Percentiles rank a stretch among this genome's conserved stretches.
These are phyloP conservation scores for Irpex sp. DNA, from an alignment of 1,284 basidiomycete species.

Conservation along the genomic window DNA sequence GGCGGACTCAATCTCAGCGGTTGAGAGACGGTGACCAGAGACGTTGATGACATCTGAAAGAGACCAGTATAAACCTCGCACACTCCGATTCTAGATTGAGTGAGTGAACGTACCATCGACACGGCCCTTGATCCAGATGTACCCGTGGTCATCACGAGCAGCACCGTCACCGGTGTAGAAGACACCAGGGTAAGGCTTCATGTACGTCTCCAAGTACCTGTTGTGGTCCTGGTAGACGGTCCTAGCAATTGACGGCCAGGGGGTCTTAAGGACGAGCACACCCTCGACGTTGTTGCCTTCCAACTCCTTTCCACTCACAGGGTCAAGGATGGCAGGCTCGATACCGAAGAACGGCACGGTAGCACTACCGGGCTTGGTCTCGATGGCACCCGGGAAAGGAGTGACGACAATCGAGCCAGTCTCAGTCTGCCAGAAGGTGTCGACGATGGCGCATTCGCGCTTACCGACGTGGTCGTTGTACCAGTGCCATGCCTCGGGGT, in stretches of 20 bases:
- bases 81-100: background rate
- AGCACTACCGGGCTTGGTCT: constrained; percentile 95
- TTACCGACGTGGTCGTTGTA: constrained; percentile 94
- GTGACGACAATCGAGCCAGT: constrained; percentile 95
- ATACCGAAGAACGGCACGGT: constrained; percentile 99
- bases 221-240: constrained; percentile 92
- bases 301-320: constrained; percentile 71
- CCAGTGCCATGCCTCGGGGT: constrained; percentile 99
- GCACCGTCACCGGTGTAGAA: constrained; percentile 99
- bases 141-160: constrained; percentile 91
- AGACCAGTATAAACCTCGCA: background rate
- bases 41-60: constrained; percentile 83
- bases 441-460: constrained; percentile 90
- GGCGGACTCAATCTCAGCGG: constrained; percentile 96
- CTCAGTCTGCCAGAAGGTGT: constrained; percentile 98
- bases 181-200: constrained; percentile 85
- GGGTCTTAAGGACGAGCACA: constrained; percentile 81
- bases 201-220: constrained; percentile 83
- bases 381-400: constrained; percentile 92
- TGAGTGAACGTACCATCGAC: constrained; percentile 75
- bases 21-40: constrained; percentile 95
- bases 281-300: constrained; percentile 88
- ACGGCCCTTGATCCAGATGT: constrained; percentile 98
- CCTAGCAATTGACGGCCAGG: constrained; percentile 97
- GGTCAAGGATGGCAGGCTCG: constrained; percentile 86